Evolutionary conservation across 2,329 filamentous ascomycete genomes (phyloP).

Genomic region (Periconia digitata): DNA sequence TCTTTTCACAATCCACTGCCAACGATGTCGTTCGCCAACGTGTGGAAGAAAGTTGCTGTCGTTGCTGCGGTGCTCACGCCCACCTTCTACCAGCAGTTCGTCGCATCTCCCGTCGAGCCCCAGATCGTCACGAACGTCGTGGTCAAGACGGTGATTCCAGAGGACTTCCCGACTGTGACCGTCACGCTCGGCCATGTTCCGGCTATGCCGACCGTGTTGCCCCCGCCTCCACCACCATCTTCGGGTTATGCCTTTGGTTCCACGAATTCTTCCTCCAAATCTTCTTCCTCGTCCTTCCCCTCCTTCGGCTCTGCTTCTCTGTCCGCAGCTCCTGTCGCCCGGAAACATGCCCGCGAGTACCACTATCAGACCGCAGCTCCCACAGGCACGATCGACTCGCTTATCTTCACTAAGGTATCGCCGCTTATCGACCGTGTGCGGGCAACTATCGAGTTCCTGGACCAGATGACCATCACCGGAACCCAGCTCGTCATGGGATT

Average conservation of each 20-base stretch:
- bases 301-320: neutral
- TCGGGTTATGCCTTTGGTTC: neutral
- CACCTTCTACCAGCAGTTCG: too few species aligned
- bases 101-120: neutral
- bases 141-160: neutral
- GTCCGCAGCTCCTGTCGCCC: neutral
- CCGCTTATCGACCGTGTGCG: neutral
- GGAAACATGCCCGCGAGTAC: too few species aligned
- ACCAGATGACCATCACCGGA: neutral
- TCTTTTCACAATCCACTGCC: too few species aligned
- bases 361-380: neutral
- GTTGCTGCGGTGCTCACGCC: too few species aligned
- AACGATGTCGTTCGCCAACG: too few species aligned
- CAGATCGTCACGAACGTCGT: too few species aligned
- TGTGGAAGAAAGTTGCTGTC: too few species aligned
- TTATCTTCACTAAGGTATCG: neutral
- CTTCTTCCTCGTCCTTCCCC: neutral
- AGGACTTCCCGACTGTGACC: neutral
- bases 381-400: neutral
- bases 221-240: too few species aligned
- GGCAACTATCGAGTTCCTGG: neutral
- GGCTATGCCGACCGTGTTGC: neutral
- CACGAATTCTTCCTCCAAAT: neutral
- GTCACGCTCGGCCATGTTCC: neutral
- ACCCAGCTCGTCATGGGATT: neutral